Percentiles rank a stretch among this genome's conserved stretches.
phyloP scores from a whole-genome alignment of 768 basidiomycete genomes.

The Cubamyces lactineus region DNA sequence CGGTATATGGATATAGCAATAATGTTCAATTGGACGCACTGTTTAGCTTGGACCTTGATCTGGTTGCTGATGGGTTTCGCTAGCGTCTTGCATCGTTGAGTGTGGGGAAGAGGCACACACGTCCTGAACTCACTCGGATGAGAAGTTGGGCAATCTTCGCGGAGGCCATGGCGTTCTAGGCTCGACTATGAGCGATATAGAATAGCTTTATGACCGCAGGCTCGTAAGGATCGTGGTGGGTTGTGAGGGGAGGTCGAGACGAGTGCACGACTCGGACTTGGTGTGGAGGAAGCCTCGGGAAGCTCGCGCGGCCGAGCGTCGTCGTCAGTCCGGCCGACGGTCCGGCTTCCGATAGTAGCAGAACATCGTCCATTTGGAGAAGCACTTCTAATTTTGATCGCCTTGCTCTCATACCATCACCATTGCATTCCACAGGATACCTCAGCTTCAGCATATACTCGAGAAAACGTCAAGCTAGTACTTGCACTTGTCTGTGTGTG shows the following conservation, averaged over 20 bases:
- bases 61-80: constrained; percentile 79
- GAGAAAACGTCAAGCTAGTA: not conserved
- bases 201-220: not conserved
- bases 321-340: constrained; percentile 16
- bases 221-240: not conserved
- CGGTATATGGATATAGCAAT: not conserved
- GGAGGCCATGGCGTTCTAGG: constrained; percentile 56
- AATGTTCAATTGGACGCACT: constrained; percentile 50
- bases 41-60: constrained; percentile 70
- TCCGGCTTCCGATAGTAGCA: not conserved
- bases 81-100: constrained; percentile 57
- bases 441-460: not conserved
- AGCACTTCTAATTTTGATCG: no score
- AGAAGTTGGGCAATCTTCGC: constrained; percentile 75
- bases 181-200: not conserved
- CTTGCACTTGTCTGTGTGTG: not conserved
- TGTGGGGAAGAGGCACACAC: constrained; percentile 2
- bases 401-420: not conserved
- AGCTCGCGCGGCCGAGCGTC: constrained; percentile 9
- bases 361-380: no score
- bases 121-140: constrained; percentile 59
- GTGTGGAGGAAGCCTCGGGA: not conserved
- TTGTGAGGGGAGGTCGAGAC: not conserved
- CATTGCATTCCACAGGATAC: not conserved
- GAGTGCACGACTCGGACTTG: not conserved